Evolutionary conservation across 2,329 filamentous ascomycete genomes (phyloP).

Genomic region (Botrytis galanthina): DNA sequence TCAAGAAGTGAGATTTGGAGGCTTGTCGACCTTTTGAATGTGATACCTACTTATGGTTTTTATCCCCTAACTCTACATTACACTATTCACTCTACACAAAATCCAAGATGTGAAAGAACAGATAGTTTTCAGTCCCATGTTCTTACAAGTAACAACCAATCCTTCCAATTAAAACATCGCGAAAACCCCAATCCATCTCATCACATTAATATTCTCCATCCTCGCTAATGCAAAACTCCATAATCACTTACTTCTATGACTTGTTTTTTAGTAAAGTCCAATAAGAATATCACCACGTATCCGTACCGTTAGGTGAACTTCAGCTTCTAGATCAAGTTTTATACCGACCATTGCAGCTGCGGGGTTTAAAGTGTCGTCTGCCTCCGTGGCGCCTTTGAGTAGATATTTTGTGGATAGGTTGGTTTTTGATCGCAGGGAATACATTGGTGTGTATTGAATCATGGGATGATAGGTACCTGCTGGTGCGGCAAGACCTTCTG

Average conservation of each 20-base stretch:
- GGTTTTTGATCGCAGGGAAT: not conserved
- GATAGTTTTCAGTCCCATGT: not conserved
- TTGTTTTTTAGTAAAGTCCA: not conserved
- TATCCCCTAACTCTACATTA: not conserved
- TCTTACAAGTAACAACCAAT: not conserved
- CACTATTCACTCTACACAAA: not conserved
- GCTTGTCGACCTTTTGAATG: not conserved
- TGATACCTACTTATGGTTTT: no score
- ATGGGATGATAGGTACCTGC: not conserved
- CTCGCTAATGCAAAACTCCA: not conserved
- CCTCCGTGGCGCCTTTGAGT: not conserved
- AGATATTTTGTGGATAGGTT: not conserved
- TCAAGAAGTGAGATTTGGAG: not conserved
- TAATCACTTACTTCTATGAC: not conserved
- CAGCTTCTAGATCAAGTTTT: not conserved
- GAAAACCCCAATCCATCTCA: not conserved
- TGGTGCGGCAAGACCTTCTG: not conserved
- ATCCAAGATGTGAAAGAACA: no score
- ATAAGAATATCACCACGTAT: not conserved
- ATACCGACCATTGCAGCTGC: not conserved
- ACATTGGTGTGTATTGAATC: fast-evolving
- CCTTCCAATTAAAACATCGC: not conserved
- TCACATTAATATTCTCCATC: not conserved
- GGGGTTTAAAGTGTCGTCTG: not conserved
- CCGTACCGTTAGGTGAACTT: not conserved